These are phyloP conservation scores for Backusella macrospora DNA, from an alignment of 192 early-diverging fungal genomes.

Conservation along the genomic window DNA sequence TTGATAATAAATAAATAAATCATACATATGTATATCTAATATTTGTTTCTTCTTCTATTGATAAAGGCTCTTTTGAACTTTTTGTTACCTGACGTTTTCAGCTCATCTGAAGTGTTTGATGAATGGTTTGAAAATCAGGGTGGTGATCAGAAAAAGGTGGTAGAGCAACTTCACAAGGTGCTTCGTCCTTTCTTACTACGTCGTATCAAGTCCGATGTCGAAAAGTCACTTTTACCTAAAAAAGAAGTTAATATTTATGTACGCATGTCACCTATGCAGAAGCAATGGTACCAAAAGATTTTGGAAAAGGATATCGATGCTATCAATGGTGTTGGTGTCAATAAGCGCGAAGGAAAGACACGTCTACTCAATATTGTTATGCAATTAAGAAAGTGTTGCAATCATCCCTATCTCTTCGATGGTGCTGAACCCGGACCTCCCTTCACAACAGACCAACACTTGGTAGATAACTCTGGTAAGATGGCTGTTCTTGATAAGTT, in stretches of 20 bases:
- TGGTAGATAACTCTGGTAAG: slow-evolving; percentile 94
- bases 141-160: slow-evolving; percentile 70
- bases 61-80: slow-evolving; percentile 89
- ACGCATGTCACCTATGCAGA: slow-evolving; percentile 92
- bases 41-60: background rate
- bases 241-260: slow-evolving; percentile 93
- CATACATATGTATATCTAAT: background rate
- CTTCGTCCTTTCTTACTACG: slow-evolving; percentile 86
- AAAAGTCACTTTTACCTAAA: slow-evolving; percentile 94
- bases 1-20: background rate
- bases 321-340: slow-evolving; percentile 79
- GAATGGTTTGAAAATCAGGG: slow-evolving; percentile 86
- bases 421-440: slow-evolving; percentile 93
- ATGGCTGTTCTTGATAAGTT: slow-evolving; percentile 93
- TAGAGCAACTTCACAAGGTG: slow-evolving; percentile 64
- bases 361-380: slow-evolving; percentile 93
- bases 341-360: slow-evolving; percentile 85
- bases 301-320: slow-evolving; percentile 97
- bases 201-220: slow-evolving; percentile 92
- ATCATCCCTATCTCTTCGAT: slow-evolving; percentile 94
- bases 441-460: slow-evolving; percentile 94
- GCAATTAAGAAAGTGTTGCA: slow-evolving; percentile 95
- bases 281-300: slow-evolving; percentile 93
- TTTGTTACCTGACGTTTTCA: slow-evolving; percentile 95
- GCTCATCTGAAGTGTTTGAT: slow-evolving; percentile 91